These are phyloP conservation scores for Solanum commersonii DNA, from an alignment of 257 asterid genomes.

Conservation along the genomic window DNA sequence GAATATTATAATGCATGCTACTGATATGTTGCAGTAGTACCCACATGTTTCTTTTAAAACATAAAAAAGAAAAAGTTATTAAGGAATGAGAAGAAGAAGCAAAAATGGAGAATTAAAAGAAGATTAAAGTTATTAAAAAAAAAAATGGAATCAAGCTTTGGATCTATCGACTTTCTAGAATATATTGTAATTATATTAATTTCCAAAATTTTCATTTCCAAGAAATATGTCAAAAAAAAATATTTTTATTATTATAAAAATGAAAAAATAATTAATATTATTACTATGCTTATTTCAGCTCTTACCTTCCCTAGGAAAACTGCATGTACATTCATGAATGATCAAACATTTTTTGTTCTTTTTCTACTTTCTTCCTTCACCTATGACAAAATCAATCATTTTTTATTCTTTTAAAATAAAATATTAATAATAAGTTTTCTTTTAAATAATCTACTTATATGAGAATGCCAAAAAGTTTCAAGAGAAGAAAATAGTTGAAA, in stretches of 20 bases:
- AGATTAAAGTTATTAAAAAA: not conserved
- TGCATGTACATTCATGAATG: conserved; percentile 27
- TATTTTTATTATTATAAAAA: not conserved
- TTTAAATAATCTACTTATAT: not conserved
- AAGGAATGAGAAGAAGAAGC: not conserved
- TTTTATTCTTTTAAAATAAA: not conserved
- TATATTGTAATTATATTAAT: not conserved
- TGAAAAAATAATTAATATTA: not conserved
- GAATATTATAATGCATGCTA: conserved; percentile 17
- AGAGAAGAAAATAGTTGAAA: not conserved
- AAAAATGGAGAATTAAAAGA: not conserved
- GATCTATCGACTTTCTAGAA: conserved; percentile 27
- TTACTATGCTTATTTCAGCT: conserved; percentile 7
- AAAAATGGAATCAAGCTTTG: not conserved
- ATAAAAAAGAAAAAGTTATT: conserved; percentile 14
- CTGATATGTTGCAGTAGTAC: conserved; percentile 24
- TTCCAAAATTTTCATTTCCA: conserved; percentile 3
- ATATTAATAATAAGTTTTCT: not conserved
- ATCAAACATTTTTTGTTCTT: conserved; percentile 15
- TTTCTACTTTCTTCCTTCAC: not conserved
- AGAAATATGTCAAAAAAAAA: not conserved
- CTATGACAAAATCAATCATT: conserved; percentile 8
- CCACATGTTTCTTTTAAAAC: conserved; percentile 49
- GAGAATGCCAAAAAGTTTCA: not conserved
- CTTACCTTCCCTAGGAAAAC: conserved; percentile 32